These are phyloP conservation scores for Boletus mariae DNA, from an alignment of 1,284 basidiomycete genomes.

Conservation along the genomic window DNA sequence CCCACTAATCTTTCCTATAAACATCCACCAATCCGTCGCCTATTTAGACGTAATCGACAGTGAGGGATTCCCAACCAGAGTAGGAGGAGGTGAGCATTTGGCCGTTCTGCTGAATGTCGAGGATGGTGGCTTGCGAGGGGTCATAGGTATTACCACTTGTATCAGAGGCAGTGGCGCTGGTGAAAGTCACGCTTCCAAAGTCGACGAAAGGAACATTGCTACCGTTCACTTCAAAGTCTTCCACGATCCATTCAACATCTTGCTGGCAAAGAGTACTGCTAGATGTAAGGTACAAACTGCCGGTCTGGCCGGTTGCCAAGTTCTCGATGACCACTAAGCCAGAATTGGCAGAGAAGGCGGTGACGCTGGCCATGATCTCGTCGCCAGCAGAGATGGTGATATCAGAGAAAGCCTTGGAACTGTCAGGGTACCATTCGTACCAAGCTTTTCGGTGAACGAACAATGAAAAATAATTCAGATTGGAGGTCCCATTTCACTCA, in stretches of 20 bases:
- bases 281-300: conserved; percentile 10
- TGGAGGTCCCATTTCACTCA: background rate
- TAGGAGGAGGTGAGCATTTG: conserved; percentile 12
- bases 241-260: conserved; percentile 27
- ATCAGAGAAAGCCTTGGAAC: conserved; percentile 13
- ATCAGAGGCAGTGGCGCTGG: conserved; percentile 8
- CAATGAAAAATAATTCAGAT: background rate
- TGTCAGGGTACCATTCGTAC: conserved; percentile 19
- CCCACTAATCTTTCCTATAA: too few species aligned
- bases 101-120: conserved; percentile 16
- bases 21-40: background rate
- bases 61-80: conserved; percentile 1
- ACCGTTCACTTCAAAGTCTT: conserved; percentile 13
- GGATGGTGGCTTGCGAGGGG: conserved; percentile 10
- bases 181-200: conserved; percentile 22
- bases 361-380: conserved; percentile 14
- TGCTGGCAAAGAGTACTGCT: conserved; percentile 16
- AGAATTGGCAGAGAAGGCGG: conserved; percentile 18
- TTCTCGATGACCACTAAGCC: conserved; percentile 19
- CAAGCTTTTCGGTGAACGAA: conserved; percentile 14
- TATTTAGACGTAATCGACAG: conserved; percentile 7
- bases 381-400: conserved; percentile 16
- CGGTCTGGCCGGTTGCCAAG: conserved; percentile 9
- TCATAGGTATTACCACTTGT: too few species aligned
- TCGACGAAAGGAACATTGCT: conserved; percentile 7